These are phyloP conservation scores for Stephania japonica DNA, from an alignment of 164 flowering plant species.

Conservation along the genomic window DNA sequence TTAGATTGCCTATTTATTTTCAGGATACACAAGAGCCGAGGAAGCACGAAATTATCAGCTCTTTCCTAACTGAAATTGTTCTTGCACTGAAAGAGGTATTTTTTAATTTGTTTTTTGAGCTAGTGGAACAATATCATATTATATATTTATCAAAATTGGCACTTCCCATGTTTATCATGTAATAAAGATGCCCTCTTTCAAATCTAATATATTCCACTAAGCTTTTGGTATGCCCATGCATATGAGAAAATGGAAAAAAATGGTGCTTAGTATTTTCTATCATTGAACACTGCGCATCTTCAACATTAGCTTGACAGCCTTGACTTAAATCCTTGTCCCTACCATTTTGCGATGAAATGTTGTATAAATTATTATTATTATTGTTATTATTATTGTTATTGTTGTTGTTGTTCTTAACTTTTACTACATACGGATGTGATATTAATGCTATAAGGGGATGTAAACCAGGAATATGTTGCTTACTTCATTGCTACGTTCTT, in stretches of 20 bases:
- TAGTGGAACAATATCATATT: background rate
- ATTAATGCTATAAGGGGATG: background rate
- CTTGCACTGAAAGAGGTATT: slow-evolving; percentile 93
- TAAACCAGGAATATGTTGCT: background rate
- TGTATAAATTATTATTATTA: background rate
- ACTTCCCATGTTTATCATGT: background rate
- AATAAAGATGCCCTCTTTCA: background rate
- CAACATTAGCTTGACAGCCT: no score
- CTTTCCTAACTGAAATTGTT: slow-evolving; percentile 87
- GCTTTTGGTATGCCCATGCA: background rate
- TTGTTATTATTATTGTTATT: background rate
- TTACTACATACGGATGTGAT: no score
- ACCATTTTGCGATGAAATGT: background rate
- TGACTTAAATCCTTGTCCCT: background rate
- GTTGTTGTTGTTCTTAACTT: background rate
- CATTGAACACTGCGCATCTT: background rate
- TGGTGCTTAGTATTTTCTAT: slow-evolving; percentile 4
- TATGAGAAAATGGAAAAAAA: background rate
- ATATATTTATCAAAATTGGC: background rate
- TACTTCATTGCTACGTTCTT: background rate
- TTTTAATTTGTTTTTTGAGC: background rate
- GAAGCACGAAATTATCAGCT: slow-evolving; percentile 40
- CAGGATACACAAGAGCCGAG: slow-evolving; percentile 55
- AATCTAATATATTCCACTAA: background rate
- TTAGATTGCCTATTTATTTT: slow-evolving; percentile 12